phyloP scores from a whole-genome alignment of 495 filamentous ascomycete genomes.

The Cudoniella acicularis region DNA sequence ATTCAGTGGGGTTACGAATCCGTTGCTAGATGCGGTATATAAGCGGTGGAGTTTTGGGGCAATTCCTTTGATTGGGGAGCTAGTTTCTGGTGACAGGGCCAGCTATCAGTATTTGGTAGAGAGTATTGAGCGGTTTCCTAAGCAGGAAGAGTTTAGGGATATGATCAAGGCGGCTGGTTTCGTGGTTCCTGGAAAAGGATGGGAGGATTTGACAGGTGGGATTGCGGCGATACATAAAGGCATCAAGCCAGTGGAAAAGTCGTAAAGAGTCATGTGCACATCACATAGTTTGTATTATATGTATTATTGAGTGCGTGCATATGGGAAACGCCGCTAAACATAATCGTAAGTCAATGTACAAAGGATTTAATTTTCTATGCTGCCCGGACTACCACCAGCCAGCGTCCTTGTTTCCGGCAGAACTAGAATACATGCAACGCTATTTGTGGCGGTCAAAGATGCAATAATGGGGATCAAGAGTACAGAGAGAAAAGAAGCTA shows the following conservation, averaged over 20 bases:
- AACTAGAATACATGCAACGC: conserved; percentile 32
- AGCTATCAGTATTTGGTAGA: conserved; percentile 99
- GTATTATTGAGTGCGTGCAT: not conserved
- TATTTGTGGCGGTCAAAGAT: conserved; percentile 23
- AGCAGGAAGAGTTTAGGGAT: conserved; percentile 72
- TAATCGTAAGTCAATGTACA: conserved; percentile 6
- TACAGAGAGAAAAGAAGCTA: conserved; percentile 28
- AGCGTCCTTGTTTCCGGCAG: conserved; percentile 18
- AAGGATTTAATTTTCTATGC: conserved; percentile 26
- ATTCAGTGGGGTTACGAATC: conserved; percentile 78
- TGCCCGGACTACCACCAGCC: conserved; percentile 15
- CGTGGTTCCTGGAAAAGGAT: conserved; percentile 73
- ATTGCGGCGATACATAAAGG: conserved; percentile 97
- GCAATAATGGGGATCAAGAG: conserved; percentile 24
- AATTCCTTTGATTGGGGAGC: conserved; percentile 90
- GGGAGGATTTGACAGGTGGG: conserved; percentile 83
- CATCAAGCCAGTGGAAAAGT: conserved; percentile 65
- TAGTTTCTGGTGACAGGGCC: conserved; percentile 90
- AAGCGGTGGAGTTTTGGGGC: conserved; percentile 94
- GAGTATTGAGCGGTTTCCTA: conserved; percentile 92
- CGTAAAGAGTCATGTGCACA: too few relatives aligned
- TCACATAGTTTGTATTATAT: not conserved
- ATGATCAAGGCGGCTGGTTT: conserved; percentile 93
- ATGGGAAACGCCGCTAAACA: not conserved
- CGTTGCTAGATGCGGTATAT: conserved; percentile 78